Evolutionary conservation across 2,329 filamentous ascomycete species (phyloP).

Genomic region (Chaetomiaceae sp.): DNA sequence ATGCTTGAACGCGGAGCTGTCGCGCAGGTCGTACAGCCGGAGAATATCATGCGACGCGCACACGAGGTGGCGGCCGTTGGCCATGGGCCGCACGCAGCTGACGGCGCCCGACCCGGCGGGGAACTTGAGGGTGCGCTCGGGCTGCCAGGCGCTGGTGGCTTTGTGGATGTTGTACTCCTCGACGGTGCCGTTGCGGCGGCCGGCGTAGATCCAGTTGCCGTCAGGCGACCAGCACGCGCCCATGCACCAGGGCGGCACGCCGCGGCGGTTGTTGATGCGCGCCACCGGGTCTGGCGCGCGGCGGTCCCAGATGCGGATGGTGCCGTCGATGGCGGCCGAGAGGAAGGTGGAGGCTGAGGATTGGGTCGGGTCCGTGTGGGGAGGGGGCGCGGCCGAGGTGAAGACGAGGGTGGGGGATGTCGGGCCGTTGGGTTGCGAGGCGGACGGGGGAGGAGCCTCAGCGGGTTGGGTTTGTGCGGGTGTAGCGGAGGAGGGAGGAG

Average conservation of each 20-base stretch:
- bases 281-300: conserved; percentile 73
- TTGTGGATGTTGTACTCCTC: conserved; percentile 91
- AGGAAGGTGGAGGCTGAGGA: conserved; percentile 77
- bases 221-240: conserved; percentile 94
- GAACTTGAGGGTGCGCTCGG: conserved; percentile 78
- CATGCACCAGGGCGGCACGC: conserved; percentile 94
- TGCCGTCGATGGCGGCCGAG: conserved; percentile 81
- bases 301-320: conserved; percentile 88
- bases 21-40: conserved; percentile 80
- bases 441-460: background rate
- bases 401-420: conserved; percentile 32
- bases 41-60: conserved; percentile 94
- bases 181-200: conserved; percentile 83
- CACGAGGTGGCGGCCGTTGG: conserved; percentile 84
- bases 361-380: conserved; percentile 49
- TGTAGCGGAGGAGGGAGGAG: conserved; percentile 7
- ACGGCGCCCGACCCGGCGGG: conserved; percentile 86
- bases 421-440: conserved; percentile 13
- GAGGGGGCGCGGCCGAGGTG: conserved; percentile 34
- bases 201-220: conserved; percentile 92
- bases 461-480: conserved; percentile 8
- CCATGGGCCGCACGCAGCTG: conserved; percentile 83
- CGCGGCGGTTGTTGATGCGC: conserved; percentile 66
- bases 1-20: conserved; percentile 60
- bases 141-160: conserved; percentile 59